Base-by-base conservation (phyloP, 257 asterid species). In the Thymus mandschuricus region DNA sequence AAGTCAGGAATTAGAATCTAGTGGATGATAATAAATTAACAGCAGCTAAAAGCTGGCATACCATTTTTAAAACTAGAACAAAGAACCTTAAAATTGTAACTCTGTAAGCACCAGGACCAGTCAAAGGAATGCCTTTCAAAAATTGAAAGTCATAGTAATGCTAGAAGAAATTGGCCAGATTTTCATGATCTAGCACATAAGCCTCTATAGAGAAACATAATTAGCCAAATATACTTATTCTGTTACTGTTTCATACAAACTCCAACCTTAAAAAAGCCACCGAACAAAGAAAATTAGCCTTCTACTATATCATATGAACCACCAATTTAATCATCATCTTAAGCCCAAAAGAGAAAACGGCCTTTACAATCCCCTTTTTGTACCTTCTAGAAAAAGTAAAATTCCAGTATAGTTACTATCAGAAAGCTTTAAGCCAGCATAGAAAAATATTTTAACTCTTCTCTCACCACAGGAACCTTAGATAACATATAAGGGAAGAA, bases 41-140 rank as follows among this genome's bases (percentile, higher is more conserved):
- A 43, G 43, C 41, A 73, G 38, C 30, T 50, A 3, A 74, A 66
- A 75, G 43, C 56, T 65, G 57, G 70, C 77, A 69, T 27, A 59
- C 40, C 10, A 43, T 13, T 72, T 60, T 67, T 29, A 15, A 21
- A 29, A 35, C 21, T 35, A 50, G 27, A 31, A 63, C 60, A 40
- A 74, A 61, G 31, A 52, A 21, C 30, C 15, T 55, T 12, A 64
- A 64, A 56, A 40, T 38, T 38, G 7, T 38, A 38, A 38, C 1
- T 4, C 13, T 7, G 10, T 1, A 69, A 8, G 73, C 34, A 64
- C 45, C 60, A 43, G 61, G 29, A 62, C 70, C 21, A 57, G 34
- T 68, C 6, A 46, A 72, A 28, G 60, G 56, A 63, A 64, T 68
- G 35, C 21, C 27, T 66, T n/a, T 72, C 69, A 57, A 15, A 69